Evolutionary conservation across 2,329 filamentous ascomycete species (phyloP).

Genomic region (Cordyceps militaris): DNA sequence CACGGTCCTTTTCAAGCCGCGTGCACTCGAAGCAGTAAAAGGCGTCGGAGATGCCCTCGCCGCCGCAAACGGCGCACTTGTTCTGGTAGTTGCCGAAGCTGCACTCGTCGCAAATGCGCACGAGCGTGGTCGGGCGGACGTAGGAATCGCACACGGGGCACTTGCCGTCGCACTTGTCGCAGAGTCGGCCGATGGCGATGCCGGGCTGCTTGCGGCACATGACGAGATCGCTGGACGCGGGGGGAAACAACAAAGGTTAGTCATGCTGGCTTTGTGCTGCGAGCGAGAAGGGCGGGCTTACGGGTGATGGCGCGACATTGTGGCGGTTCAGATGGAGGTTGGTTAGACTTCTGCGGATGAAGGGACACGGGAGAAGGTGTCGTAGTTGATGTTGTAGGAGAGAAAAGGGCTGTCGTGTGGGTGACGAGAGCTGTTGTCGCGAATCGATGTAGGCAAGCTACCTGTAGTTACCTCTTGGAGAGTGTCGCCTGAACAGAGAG

Average conservation of each 20-base stretch:
- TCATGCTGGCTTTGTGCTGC: background rate
- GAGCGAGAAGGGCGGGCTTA: constrained; percentile 36
- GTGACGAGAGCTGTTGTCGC: constrained; percentile 8
- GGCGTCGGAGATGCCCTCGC: constrained; percentile 94
- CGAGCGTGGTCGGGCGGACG: constrained; percentile 93
- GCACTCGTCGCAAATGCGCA: constrained; percentile 98
- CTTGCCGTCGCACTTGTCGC: constrained; percentile 99
- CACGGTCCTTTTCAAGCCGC: constrained; percentile 88
- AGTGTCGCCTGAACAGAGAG: constrained; percentile 8
- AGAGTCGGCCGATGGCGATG: constrained; percentile 96
- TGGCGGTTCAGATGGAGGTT: constrained; percentile 19
- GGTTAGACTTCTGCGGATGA: background rate
- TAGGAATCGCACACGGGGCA: constrained; percentile 99
- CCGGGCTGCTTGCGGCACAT: constrained; percentile 99
- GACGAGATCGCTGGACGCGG: constrained; percentile 68
- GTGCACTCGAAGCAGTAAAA: constrained; percentile 99
- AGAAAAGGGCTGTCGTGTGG: background rate
- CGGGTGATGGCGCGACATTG: constrained; percentile 92
- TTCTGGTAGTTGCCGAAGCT: constrained; percentile 99
- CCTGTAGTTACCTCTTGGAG: too few relatives aligned
- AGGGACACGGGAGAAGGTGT: too few relatives aligned
- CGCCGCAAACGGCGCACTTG: constrained; percentile 97
- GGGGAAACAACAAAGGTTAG: background rate
- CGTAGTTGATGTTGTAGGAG: background rate
- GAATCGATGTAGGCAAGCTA: constrained; percentile 10